Base-by-base conservation (phyloP, 306 rosid genomes). In the Pyrus bretschneideri region DNA sequence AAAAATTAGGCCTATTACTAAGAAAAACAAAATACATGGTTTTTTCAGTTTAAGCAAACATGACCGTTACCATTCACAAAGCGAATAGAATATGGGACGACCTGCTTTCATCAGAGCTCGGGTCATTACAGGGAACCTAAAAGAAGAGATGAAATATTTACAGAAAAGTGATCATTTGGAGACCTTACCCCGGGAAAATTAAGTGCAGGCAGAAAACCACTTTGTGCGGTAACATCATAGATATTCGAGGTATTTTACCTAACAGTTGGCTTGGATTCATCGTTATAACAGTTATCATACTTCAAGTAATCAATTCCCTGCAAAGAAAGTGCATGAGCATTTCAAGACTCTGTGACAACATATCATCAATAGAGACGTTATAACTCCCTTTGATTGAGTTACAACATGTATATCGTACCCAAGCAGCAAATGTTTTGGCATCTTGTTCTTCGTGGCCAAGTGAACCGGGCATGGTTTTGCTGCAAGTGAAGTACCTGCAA, bases 271-370 rank as follows among this genome's bases (percentile, higher is more conserved):
- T 81, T 95, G 70, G 89, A 75, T 71, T 79, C 95, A 77, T 71
- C 99, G 79, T 87, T 89, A 74, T 81, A 17, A 80, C 97, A 95
- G 63, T 95, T 95, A 77, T 95, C 97, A 82, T 95, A 92, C 92
- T 95, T 95, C 97, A 95, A 88, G 81, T 95, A 95, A 84, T 95
- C 99, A 76, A 95, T 87, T 74, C 93, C 99, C 99, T 95, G 87
- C 73, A 30, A 69, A 86, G 55, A 73, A 76, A 71, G 54, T 18
- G 18, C 38, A 15, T 49, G 21, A 66, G 11, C 46, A 54, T 45
- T 15, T 67, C 29, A 51, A 46, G 59, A 69, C 55, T 44, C 70
- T 44, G 40, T 35, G 40, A 35, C 9, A 35, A 35, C 40, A 35
- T 35, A 35, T 54, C 8, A 67, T 30, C 59, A 14, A 10, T 44